Evolutionary conservation across 225 moss, liverwort and hornwort genomes (phyloP).

Genomic region (Neckera pumila): DNA sequence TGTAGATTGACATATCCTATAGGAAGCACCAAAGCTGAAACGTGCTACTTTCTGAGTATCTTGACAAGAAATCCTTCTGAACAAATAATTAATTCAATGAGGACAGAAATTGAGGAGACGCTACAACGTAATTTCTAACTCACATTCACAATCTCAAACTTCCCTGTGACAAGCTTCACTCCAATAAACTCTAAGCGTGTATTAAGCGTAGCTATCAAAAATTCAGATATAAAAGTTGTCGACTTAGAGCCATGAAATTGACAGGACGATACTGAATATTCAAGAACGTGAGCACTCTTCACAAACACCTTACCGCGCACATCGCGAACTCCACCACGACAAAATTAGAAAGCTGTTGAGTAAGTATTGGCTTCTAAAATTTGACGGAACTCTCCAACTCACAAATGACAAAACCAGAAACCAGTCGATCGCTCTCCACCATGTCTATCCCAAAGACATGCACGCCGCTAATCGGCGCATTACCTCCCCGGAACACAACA

Average conservation of each 20-base stretch:
- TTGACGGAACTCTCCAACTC: neutral
- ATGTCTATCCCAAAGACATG: neutral
- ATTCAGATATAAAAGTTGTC: neutral
- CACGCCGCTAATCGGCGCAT: neutral
- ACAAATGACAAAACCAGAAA: neutral
- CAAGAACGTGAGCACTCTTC: neutral
- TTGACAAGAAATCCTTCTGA: neutral
- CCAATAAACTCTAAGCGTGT: neutral
- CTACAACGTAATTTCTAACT: neutral
- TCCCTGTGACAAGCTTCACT: neutral
- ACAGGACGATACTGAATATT: neutral
- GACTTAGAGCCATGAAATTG: neutral
- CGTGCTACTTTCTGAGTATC: neutral
- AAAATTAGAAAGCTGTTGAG: neutral
- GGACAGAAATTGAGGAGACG: neutral
- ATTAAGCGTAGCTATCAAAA: neutral
- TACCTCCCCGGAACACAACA: neutral
- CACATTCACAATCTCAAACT: neutral
- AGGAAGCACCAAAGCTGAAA: neutral
- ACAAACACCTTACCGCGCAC: neutral
- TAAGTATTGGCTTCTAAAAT: neutral
- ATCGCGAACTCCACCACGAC: neutral
- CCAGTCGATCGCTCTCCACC: neutral
- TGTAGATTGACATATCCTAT: neutral
- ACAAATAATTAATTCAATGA: neutral